Base-by-base conservation (phyloP, 257 asterid genomes). In the Echites panduratus region DNA sequence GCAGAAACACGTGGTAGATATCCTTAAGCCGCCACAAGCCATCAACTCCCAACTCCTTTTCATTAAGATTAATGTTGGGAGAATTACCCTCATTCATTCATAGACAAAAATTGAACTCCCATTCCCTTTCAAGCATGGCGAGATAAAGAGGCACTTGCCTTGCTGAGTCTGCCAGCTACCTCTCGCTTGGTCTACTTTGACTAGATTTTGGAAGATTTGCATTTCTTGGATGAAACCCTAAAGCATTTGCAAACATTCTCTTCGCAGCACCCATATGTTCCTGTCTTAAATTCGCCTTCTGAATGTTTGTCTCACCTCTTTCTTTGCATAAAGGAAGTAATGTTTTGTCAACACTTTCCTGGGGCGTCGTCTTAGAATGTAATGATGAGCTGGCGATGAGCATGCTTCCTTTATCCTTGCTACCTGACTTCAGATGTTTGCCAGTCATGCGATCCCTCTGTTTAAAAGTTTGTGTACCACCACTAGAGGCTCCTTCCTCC, bases 241-340 rank as follows among this genome's bases (percentile, higher is more conserved):
- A 71, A 70, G 98, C 98, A 88, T 87, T 89, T 41, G 90, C 98
- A 84, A 93, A 88, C 86, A 93, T 79, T 78, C 97, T 87, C 84
- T 86, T 93, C n/a, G 98, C 97, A 73, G 98, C 97, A 63, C 97
- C 98, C 78, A 79, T 69, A 54, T 88, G 97, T 78, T 93, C 92
- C 73, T 88, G 85, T 41, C 78, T 85, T 73, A 83, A 79, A 68
- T 78, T 53, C 44, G 79, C 83, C 62, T 84, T 84, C 40, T 66
- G 72, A 64, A 72, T 45, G 49, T 68, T 73, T 44, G 9, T 77
- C 5, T 84, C 83, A 68, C 66, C 72, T 80, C 65, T 64, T 74
- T 62, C 81, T 40, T 74, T 75, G 16, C 77, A 59, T 19, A 87
- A 58, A 29, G 83, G 76, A 77, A 76, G 76, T 35, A 68, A 75